These are phyloP conservation scores for Trichosporon asahii DNA, from an alignment of 1,284 basidiomycete species.

Conservation along the genomic window DNA sequence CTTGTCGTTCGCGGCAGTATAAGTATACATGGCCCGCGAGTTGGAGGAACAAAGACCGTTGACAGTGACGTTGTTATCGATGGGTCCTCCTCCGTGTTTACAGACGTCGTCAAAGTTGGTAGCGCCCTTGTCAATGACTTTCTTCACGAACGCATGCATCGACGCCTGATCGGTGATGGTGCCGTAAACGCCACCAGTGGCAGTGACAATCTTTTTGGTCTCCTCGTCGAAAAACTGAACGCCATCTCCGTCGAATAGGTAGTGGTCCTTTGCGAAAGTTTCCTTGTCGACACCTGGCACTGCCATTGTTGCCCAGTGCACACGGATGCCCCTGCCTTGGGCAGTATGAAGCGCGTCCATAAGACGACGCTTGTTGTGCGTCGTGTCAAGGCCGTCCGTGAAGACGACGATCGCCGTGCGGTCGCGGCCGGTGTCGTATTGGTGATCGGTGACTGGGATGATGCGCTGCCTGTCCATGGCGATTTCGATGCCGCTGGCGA, in stretches of 20 bases:
- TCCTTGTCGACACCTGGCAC: background rate
- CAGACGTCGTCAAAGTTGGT: too few species aligned
- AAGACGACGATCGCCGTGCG: background rate
- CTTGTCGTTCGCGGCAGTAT: background rate
- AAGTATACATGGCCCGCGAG: too few species aligned
- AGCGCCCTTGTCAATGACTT: too few species aligned
- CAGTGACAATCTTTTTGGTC: background rate
- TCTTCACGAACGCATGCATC: too few species aligned
- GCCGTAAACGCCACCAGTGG: background rate
- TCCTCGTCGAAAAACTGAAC: background rate
- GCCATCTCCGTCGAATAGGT: background rate
- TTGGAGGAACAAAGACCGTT: too few species aligned
- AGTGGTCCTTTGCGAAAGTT: background rate
- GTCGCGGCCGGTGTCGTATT: background rate
- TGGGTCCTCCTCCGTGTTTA: too few species aligned
- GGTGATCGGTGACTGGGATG: background rate
- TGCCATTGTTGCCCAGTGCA: background rate
- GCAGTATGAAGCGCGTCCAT: background rate
- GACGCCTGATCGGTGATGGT: too few species aligned
- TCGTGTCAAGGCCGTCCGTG: background rate
- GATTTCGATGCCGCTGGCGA: background rate
- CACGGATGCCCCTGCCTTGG: background rate
- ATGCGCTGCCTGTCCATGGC: background rate
- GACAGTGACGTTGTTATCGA: too few species aligned
- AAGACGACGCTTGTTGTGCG: background rate